Evolutionary conservation across 73 alveolate genomes (phyloP), one percentile per base, ranked within the genome.

Genomic region (Paramecium sexaurelia): DNA sequence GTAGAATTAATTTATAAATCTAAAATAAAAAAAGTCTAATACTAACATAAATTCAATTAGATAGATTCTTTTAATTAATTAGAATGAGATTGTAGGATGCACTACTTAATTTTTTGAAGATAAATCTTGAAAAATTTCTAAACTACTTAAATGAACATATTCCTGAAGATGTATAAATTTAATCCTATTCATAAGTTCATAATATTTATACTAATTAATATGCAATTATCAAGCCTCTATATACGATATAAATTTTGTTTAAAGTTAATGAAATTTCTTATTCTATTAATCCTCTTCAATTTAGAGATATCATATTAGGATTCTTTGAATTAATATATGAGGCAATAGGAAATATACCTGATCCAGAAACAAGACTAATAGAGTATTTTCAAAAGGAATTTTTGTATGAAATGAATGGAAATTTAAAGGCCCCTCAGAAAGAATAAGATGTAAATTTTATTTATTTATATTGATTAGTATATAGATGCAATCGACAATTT

Each of bases 51-150:
- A 61, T 61, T 10, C n/a, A 61, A 61, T 61, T 61, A 11, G 83
- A 61, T 61, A 26, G 83, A 29, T 61, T 61, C 1, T 61, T 61
- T 61, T 6, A 61, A 61, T 61, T 61, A 27, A 26, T 24, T 13
- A 61, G 83, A 61, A 61, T 61, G 83, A 61, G 83, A 61, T 32
- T 61, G 13, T 45, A 61, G 39, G 83, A 61, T 26, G 83, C 83
- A 11, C 11, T 61, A 6, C 26, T 10, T 61, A 26, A 61, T 61
- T 61, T 61, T 24, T 26, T 61, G 9, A 61, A 61, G 83, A 32
- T 26, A 10, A 61, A 61, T 61, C 11, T 26, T 32, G 83, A 61
- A 29, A 61, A 61, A 61, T 61, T 61, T 11, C 20, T 61, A 9
- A 26, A 61, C 26, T 61, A 61, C 43, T 61, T 61, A 32, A 61